These are phyloP conservation scores for Dactylellina leptospora DNA, from an alignment of 2,329 filamentous ascomycete species.

Conservation along the genomic window DNA sequence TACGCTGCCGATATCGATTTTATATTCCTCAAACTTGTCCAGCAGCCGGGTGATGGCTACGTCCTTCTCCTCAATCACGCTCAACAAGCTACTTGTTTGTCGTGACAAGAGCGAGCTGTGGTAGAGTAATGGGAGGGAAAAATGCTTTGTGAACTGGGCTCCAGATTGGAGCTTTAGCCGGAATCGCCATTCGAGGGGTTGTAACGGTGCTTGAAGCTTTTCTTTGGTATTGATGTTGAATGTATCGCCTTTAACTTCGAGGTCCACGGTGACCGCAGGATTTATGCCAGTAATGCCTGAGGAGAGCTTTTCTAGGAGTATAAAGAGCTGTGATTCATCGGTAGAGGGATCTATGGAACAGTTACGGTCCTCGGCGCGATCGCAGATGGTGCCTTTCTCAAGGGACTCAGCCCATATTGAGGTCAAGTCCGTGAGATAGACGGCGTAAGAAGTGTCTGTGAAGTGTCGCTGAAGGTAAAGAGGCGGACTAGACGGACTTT, in stretches of 20 bases:
- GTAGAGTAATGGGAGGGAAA: slow-evolving; percentile 65
- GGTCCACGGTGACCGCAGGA: slow-evolving; percentile 61
- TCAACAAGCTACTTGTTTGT: slow-evolving; percentile 62
- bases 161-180: slow-evolving; percentile 63
- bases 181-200: slow-evolving; percentile 73
- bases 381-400: slow-evolving; percentile 69
- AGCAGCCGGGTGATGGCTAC: slow-evolving; percentile 66
- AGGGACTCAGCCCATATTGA: slow-evolving; percentile 77
- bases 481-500: slow-evolving; percentile 62
- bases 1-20: slow-evolving; percentile 64
- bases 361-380: slow-evolving; percentile 70
- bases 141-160: slow-evolving; percentile 61
- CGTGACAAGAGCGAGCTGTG: slow-evolving; percentile 62
- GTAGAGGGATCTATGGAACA: slow-evolving; percentile 78
- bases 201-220: slow-evolving; percentile 70
- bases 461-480: slow-evolving; percentile 72
- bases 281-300: slow-evolving; percentile 62
- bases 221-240: slow-evolving; percentile 67
- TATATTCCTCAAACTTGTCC: slow-evolving; percentile 66
- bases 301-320: slow-evolving; percentile 72
- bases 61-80: slow-evolving; percentile 66
- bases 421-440: slow-evolving; percentile 76
- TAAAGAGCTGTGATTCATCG: slow-evolving; percentile 72
- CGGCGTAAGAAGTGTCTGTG: slow-evolving; percentile 67
- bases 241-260: slow-evolving; percentile 56